Conservation (phyloP, 2,329 filamentous ascomycete species). For the Fusarium virguliforme region DNA sequence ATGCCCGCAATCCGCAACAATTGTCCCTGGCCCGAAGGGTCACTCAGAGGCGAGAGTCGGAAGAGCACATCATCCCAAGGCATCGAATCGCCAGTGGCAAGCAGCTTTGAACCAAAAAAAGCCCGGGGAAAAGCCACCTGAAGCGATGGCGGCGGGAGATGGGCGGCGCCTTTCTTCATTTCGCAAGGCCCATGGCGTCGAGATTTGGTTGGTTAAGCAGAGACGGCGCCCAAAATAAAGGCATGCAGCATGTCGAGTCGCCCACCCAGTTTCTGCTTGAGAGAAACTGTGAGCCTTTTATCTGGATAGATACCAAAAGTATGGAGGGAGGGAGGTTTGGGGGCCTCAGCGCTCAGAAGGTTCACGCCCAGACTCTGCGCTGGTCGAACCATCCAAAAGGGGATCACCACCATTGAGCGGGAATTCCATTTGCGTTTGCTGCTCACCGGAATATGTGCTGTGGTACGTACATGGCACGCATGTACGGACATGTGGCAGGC, state of each 20-base stretch:
- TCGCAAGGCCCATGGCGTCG: constrained; percentile 37
- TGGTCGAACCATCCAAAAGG: constrained; percentile 8
- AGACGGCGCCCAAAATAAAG: constrained; percentile 24
- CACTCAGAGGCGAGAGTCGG: constrained; percentile 23
- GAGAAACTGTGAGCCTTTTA: not conserved
- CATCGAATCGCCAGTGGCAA: constrained; percentile 23
- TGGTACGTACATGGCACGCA: constrained; percentile 11
- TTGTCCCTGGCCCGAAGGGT: constrained; percentile 14
- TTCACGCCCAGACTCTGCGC: constrained; percentile 2
- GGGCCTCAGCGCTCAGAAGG: constrained; percentile 4
- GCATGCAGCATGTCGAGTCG: constrained; percentile 10
- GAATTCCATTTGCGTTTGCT: constrained; percentile 23
- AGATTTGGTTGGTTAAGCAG: constrained; percentile 28
- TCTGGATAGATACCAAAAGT: constrained; percentile 7
- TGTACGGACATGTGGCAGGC: constrained; percentile 35
- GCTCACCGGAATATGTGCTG: not conserved
- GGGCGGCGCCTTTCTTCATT: constrained; percentile 40
- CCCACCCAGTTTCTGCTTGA: constrained; percentile 4
- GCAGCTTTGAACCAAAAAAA: constrained; percentile 39
- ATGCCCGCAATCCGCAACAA: constrained; percentile 3
- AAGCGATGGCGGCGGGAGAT: constrained; percentile 44
- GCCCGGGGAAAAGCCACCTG: constrained; percentile 33
- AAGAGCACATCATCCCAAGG: constrained; percentile 11
- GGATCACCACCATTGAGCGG: constrained; percentile 12
- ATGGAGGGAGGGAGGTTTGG: constrained; percentile 4